Percentiles rank a stretch among this genome's conserved stretches.
Evolutionary conservation across 768 basidiomycete genomes (phyloP).

Genomic region (Kondoa subrosea): DNA sequence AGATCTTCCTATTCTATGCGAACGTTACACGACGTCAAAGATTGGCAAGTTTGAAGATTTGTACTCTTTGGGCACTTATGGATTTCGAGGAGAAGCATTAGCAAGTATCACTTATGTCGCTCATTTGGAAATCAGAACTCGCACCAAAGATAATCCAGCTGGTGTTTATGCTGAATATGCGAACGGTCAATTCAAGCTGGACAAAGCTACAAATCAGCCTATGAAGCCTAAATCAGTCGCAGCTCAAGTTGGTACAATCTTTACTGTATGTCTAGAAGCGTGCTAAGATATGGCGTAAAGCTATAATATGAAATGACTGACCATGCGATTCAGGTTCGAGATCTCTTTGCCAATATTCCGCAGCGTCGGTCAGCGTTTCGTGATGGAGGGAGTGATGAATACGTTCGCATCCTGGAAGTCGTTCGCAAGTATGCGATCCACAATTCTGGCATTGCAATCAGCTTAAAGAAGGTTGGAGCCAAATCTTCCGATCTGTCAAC

Average conservation of each 20-base stretch:
- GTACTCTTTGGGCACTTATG: conserved; percentile 69
- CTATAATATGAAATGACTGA: not conserved
- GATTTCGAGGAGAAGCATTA: conserved; percentile 90
- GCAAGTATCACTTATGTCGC: conserved; percentile 92
- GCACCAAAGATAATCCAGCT: conserved; percentile 41
- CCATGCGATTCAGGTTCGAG: conserved; percentile 94
- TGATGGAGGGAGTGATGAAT: conserved; percentile 53
- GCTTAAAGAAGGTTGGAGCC: conserved; percentile 45
- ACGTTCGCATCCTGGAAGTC: conserved; percentile 74
- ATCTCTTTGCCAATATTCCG: conserved; percentile 85
- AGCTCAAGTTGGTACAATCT: conserved; percentile 82
- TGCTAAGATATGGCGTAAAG: not conserved
- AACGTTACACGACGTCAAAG: conserved; percentile 91
- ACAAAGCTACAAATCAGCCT: conserved; percentile 48
- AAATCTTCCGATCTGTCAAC: conserved; percentile 65
- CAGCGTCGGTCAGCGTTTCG: conserved; percentile 61
- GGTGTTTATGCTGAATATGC: conserved; percentile 32
- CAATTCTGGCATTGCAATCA: conserved; percentile 68
- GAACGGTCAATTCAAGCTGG: conserved; percentile 54
- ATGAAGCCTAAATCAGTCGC: conserved; percentile 75
- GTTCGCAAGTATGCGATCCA: conserved; percentile 86
- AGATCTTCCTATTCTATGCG: conserved; percentile 77
- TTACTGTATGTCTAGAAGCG: conserved; percentile 43
- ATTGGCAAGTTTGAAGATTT: conserved; percentile 71
- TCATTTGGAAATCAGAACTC: conserved; percentile 73